phyloP scores from a whole-genome alignment of 495 filamentous ascomycete genomes.

The Chaetomium cochliodes region DNA sequence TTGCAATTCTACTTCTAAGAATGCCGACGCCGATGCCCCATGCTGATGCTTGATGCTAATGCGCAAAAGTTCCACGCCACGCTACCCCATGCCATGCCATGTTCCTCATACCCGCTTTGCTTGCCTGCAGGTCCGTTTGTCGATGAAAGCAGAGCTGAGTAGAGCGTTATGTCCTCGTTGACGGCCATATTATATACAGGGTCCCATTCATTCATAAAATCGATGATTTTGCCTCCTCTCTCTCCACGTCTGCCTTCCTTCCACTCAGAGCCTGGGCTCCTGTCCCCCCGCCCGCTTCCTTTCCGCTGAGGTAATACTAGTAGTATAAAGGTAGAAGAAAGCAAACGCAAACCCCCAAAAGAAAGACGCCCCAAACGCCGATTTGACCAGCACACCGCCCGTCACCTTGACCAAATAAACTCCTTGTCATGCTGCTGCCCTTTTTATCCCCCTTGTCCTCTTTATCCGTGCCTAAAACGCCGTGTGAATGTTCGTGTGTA shows the following conservation, averaged over 20 bases:
- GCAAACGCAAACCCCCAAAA: not conserved
- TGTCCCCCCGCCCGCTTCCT: not conserved
- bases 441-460: not conserved
- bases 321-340: not conserved
- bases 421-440: not conserved
- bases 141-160: not conserved
- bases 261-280: too few species aligned
- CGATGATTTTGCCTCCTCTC: not conserved
- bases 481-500: slow-evolving; percentile 2
- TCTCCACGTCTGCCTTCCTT: not conserved
- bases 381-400: not conserved
- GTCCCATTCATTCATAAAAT: not conserved
- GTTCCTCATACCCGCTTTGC: not conserved
- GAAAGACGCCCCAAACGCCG: not conserved
- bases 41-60: not conserved
- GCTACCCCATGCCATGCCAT: not conserved
- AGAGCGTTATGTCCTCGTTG: not conserved
- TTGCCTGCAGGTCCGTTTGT: not conserved
- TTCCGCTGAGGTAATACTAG: not conserved
- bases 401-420: not conserved
- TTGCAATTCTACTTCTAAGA: not conserved
- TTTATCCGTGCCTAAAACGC: not conserved
- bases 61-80: not conserved
- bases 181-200: slow-evolving; percentile 3
- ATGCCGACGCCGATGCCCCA: not conserved